Evolutionary conservation across 1,139 yeast genomes (phyloP), one percentile per base, ranked within the genome.

Genomic region (Chernovozyma sophiae-reginae): DNA sequence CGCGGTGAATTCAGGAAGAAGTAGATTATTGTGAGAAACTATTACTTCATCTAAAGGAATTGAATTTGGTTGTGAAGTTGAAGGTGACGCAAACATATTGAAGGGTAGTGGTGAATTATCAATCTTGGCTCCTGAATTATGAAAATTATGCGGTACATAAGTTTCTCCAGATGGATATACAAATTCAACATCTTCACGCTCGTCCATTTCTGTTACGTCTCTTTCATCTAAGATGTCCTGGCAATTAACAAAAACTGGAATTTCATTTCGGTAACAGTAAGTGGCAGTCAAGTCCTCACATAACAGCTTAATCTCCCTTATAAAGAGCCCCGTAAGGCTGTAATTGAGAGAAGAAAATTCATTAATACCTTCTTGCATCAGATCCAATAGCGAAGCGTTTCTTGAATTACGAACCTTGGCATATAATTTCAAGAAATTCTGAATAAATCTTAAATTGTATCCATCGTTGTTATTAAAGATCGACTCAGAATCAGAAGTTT

Each of bases 1-100:
- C 11, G 72, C 66, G 32, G 58, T 56, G 38, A 49, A 69, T 17
- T 58, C 49, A 1, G 74, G 74, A 3, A 68, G 45, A 29, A 70
- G 48, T 17, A 53, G 16, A 43, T 69, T 69, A 33, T 68, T 53
- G 45, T 70, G 74, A 2, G 56, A 45, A 6, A 70, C 55, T n/a
- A 58, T 40, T 2, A 60, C 69, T 23, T 52, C 55, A 40, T 64
- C 71, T 8, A 23, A 13, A 3, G 26, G 25, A 11, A 19, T 14
- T 11, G 33, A 25, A 13, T 10, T 5, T 7, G 31, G 7, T 20
- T 25, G 5, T 8, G 12, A 8, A 8, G 23, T 20, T n/a, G n/a
- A n/a, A 7, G 23, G 23, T 20, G 23, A 20, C 8, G 23, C 5
- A 16, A 28, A 18, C 15, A 16, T 20, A 7, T 20, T 20, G 23